Evolutionary conservation across 768 basidiomycete genomes (phyloP), one percentile per base, ranked within the genome.

Genomic region (Pleurotus platypus): DNA sequence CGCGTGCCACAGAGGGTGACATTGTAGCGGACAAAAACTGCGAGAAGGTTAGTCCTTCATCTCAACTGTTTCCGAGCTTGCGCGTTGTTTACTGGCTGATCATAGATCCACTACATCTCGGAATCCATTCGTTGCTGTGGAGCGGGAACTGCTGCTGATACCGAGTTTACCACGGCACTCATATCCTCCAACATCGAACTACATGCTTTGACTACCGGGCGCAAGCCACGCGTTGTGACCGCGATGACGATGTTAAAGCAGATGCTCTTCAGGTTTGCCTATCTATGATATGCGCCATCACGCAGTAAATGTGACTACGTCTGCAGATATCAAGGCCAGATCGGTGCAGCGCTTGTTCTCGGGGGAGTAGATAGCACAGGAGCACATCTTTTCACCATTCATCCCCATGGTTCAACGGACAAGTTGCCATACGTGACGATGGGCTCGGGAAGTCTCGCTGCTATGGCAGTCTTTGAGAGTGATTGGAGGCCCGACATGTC

Each of bases 1-100:
- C 97, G 1, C 81, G 96, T 64, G 95, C 97, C 3, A 98, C 97
- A 0, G 92, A 87, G 59, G 97, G 96, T 1, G 82, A 84, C 20
- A 98, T 98, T 62, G 92, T 99, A 24, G 93, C 93, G 0, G 96
- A 98, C 78, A 98, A 99, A 84, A 99, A 99, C 75, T 99, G 97
- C 73, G 97, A 98, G 78, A 99, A 99, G 89, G 96, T 95, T 56
- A 47, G 75, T 62, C 6, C 30, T 15, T 42, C 20, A 47, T 13
- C 57, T 46, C 18, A 11, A 11, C 30, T 24, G 24, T 24, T 5
- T 35, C 30, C 11, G 11, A 11, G 30, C 30, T 35, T 35, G 30
- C 30, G 30, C 30, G 30, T 35, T 11, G 30, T 35, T 35, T 35
- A 35, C 30, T 24, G 30, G 3, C 30, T 35, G 8, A 35, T 8